Evolutionary conservation across 1,284 basidiomycete species (phyloP), one percentile per base, ranked within the genome.

Genomic region (Boletus sp.): DNA sequence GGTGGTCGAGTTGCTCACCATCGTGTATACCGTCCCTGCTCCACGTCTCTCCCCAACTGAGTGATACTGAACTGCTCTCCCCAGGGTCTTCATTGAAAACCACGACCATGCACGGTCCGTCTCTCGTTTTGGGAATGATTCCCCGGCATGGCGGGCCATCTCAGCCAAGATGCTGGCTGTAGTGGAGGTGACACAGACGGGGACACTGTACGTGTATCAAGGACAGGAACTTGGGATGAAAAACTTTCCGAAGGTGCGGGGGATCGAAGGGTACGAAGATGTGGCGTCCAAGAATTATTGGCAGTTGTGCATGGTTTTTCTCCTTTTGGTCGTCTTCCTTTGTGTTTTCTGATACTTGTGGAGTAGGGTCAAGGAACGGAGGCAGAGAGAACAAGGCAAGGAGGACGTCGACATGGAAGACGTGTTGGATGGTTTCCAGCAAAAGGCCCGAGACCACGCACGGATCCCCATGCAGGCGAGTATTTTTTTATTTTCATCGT

Each of bases 141-240:
- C 79, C 1, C 78, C 81, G 0, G 74, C 82, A 65, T 83, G 82
- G 78, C 81, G 88, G 7, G 72, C 74, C 2, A 67, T 78, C 10
- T 85, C 85, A 2, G 88, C 84, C 13, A 90, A 91, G 70, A 74
- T 91, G 71, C 74, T 92, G 25, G 83, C 87, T 0, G 76, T 89
- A 28, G 73, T 90, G 54, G 81, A 90, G 66, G 77, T 82, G 40
- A 83, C 85, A 0, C 82, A 87, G 54, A 78, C 80, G 2, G 91
- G 90, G 4, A 90, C 90, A 16, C 73, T 88, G 63, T 93, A 85
- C 71, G 77, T 93, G 17, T 91, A 87, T 72, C 88, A 92, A 75
- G 89, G 91, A 4, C 79, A 91, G 74, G 89, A 91, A 68, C 81
- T 93, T 1, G 90, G 84, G 0, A 78, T 89, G 75, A 82, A 80